A percentile compares a stretch with the other conserved stretches of the same genome.
These are phyloP conservation scores for Trapa bicornis DNA, from an alignment of 345 rosid species.

Conservation along the genomic window DNA sequence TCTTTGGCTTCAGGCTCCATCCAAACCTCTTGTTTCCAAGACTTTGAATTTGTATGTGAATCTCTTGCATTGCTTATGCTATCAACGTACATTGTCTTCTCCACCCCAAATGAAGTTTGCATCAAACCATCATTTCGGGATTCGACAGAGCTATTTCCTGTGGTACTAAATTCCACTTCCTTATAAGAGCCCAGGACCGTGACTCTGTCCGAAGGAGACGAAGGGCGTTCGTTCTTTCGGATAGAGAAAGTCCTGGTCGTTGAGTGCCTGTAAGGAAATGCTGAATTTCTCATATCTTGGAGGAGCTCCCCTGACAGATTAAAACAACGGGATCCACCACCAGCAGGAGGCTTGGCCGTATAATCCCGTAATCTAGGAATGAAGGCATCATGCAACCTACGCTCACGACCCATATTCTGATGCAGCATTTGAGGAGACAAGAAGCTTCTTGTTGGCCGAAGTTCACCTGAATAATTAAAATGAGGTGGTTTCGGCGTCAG, in stretches of 20 bases:
- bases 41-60: conserved; percentile 18
- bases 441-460: neutral
- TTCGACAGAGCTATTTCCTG: conserved; percentile 16
- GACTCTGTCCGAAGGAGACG: conserved; percentile 36
- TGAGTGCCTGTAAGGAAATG: conserved; percentile 27
- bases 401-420: neutral
- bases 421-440: no score
- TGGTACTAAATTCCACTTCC: conserved; percentile 34
- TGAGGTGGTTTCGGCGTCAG: neutral
- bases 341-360: neutral
- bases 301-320: conserved; percentile 5
- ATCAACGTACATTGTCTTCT: conserved; percentile 46
- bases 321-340: neutral
- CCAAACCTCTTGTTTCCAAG: conserved; percentile 14
- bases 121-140: neutral
- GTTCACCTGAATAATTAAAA: conserved; percentile 14
- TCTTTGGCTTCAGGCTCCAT: conserved; percentile 11
- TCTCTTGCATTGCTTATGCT: conserved; percentile 27
- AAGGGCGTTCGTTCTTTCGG: conserved; percentile 20
- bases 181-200: conserved; percentile 42
- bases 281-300: conserved; percentile 1
- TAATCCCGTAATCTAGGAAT: neutral
- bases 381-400: neutral
- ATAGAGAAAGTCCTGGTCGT: conserved; percentile 4
- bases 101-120: conserved; percentile 12